Base-by-base conservation (phyloP, 768 basidiomycete genomes). In the Pleurotus ostreatus region DNA sequence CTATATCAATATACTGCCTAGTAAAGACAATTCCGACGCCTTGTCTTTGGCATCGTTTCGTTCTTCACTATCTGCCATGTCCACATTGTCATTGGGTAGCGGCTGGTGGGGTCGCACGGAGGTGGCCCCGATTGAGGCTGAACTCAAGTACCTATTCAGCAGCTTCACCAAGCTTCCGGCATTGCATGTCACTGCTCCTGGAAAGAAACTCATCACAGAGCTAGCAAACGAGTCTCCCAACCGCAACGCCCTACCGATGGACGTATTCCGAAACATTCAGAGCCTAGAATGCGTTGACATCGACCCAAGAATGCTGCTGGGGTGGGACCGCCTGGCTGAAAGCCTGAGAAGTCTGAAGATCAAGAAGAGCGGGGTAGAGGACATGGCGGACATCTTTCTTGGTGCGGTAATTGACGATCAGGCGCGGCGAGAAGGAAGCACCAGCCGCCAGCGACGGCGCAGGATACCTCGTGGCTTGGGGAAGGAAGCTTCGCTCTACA, bases 131-230 rank as follows among this genome's bases (percentile, higher is more conserved):
- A 70, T 89, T 61, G 88, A 94, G 55, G 66, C 75, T 2, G 89
- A 93, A 63, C 84, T 96, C 68, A 93, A 85, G 67, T 92, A 86
- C 69, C 79, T 95, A 59, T 96, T 85, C 74, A 92, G 92, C 67
- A 82, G 86, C 66, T 92, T 96, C 74, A 97, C 92, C 44, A 93
- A 90, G 71, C 75, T 97, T 0, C 94, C 94, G 13, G 87, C 92
- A 1, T 75, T 96, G 39, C 72, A 77, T 5, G 71, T 95, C 55
- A 78, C 75, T 58, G 78, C 86, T 1, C 88, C 89, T 0, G 81
- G 81, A 45, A 77, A 78, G 47, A 84, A 82, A 55, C 71, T 83
- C 61, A 85, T 95, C 22, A 67, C 79, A 4, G 92, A 92, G 66
- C 77, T 92, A 9, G 73, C 78, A 3, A 76, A 81, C 37, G 89